These are phyloP conservation scores for Fusarium sp. DNA, from an alignment of 2,329 filamentous ascomycete species.

Conservation along the genomic window DNA sequence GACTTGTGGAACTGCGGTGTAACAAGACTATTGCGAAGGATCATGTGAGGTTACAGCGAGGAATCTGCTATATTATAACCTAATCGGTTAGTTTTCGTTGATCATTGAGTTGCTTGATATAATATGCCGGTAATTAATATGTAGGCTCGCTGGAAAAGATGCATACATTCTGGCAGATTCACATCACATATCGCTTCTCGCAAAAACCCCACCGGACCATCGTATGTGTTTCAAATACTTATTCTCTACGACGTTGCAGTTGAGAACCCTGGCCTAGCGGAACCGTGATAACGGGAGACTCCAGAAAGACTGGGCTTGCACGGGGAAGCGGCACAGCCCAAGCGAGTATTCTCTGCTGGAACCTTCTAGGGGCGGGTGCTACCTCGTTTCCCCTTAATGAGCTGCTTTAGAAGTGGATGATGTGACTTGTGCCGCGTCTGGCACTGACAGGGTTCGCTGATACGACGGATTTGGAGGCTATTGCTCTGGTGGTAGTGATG, in stretches of 20 bases:
- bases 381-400: background rate
- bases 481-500: background rate
- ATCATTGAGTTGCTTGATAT: too few relatives aligned
- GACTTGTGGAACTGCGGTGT: background rate
- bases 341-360: conserved; percentile 1
- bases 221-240: background rate
- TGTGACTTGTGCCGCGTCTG: background rate
- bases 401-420: background rate
- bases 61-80: too few relatives aligned
- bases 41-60: too few relatives aligned
- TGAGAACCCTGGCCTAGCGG: conserved; percentile 2
- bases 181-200: too few relatives aligned
- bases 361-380: conserved; percentile 11
- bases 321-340: conserved; percentile 5
- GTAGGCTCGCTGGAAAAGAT: too few relatives aligned
- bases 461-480: background rate
- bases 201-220: too few relatives aligned
- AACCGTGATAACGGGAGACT: conserved; percentile 8
- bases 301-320: background rate
- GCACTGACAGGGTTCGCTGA: background rate
- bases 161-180: too few relatives aligned
- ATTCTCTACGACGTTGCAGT: conserved; percentile 5
- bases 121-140: too few relatives aligned
- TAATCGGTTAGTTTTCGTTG: too few relatives aligned
- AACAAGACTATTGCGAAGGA: background rate